Percentiles rank a stretch among this genome's conserved stretches.
phyloP scores from a whole-genome alignment of 1,284 basidiomycete species.

The Cryptococcus amylolentus region DNA sequence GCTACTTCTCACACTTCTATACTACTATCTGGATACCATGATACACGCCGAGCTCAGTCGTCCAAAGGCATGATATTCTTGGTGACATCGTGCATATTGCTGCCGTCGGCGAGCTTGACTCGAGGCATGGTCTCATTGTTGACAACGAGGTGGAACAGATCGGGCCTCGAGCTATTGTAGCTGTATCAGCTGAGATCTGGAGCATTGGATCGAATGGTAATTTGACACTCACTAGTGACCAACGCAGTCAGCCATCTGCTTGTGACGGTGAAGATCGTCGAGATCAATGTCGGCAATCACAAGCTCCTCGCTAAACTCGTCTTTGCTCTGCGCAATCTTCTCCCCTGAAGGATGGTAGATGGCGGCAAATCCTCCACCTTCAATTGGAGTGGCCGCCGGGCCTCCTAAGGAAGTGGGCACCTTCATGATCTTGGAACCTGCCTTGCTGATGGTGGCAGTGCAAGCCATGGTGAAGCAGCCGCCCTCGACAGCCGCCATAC shows the following conservation, averaged over 20 bases:
- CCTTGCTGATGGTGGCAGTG: constrained; percentile 10
- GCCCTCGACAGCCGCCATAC: constrained; percentile 13
- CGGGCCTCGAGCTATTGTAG: constrained; percentile 8
- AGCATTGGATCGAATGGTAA: too few relatives aligned
- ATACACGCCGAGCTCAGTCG: not conserved
- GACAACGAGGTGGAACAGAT: constrained; percentile 11
- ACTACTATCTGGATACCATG: not conserved
- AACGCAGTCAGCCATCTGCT: constrained; percentile 17
- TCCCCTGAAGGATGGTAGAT: constrained; percentile 10
- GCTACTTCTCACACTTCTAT: not conserved
- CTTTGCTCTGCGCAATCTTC: constrained; percentile 9
- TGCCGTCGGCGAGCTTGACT: constrained; percentile 13
- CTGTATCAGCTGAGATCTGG: not conserved
- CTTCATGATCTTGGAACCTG: constrained; percentile 11
- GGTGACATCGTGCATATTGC: constrained; percentile 1
- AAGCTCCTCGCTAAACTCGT: constrained; percentile 12
- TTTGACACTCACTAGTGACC: constrained; percentile 10
- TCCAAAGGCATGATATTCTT: constrained; percentile 6
- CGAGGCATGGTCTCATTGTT: constrained; percentile 8
- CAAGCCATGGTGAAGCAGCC: constrained; percentile 12
- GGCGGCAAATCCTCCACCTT: constrained; percentile 14
- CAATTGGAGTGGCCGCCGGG: constrained; percentile 8
- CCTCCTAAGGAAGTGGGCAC: constrained; percentile 5
- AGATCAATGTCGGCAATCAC: constrained; percentile 16
- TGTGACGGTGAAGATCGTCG: constrained; percentile 16